These are phyloP conservation scores for Penicillium capsulatum DNA, from an alignment of 2,329 filamentous ascomycete genomes.

Conservation along the genomic window DNA sequence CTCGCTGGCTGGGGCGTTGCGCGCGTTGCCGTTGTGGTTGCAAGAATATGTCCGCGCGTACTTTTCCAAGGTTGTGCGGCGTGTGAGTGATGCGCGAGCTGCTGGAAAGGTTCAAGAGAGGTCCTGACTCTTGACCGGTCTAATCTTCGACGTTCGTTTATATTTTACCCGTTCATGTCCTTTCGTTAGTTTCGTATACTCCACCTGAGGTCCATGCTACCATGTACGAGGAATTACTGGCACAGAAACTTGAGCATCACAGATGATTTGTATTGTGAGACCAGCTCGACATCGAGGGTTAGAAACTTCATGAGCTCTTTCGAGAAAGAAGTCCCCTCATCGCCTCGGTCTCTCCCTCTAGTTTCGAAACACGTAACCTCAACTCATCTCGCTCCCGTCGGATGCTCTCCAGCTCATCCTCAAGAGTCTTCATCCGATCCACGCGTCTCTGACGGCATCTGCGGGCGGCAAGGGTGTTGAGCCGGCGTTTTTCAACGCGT, in stretches of 20 bases:
- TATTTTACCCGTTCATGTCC: no score
- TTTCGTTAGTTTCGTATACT: no score
- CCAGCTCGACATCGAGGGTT: constrained; percentile 7
- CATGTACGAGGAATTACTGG: not conserved
- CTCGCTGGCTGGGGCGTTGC: constrained; percentile 1
- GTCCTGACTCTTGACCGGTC: no score
- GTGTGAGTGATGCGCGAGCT: constrained; percentile 1
- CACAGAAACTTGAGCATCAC: no score
- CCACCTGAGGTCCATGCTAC: no score
- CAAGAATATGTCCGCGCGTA: constrained; percentile 6
- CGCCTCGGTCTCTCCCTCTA: constrained; percentile 36
- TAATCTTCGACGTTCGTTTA: no score
- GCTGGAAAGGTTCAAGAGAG: no score
- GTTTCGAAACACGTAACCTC: constrained; percentile 32
- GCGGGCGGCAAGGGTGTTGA: constrained; percentile 37
- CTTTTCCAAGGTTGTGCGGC: constrained; percentile 4
- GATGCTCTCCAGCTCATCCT: constrained; percentile 31
- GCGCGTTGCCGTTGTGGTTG: constrained; percentile 5
- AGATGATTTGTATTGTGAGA: constrained; percentile 8
- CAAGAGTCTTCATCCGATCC: constrained; percentile 31
- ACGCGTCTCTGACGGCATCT: constrained; percentile 35
- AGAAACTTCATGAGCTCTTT: constrained; percentile 14
- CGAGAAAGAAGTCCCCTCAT: constrained; percentile 26
- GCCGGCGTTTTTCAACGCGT: constrained; percentile 32
- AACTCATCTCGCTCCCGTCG: constrained; percentile 35